These are phyloP conservation scores for Chrysophaeum taylorii DNA, from an alignment of 352 stramenopile genomes.

Conservation along the genomic window DNA sequence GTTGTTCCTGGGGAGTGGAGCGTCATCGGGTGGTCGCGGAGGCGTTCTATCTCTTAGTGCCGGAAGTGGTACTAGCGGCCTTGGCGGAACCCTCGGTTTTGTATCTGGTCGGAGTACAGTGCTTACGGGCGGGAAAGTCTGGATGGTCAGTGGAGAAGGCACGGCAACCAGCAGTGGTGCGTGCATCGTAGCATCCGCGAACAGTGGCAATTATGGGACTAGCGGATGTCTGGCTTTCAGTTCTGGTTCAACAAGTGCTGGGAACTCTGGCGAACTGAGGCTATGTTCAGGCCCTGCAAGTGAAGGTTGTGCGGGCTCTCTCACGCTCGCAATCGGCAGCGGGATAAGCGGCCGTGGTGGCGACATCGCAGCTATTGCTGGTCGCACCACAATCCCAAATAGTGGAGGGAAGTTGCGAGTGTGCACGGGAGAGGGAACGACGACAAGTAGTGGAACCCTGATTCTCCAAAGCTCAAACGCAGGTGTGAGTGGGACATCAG, in stretches of 20 bases:
- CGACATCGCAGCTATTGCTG: constrained; percentile 3
- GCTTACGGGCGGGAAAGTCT: constrained; percentile 4
- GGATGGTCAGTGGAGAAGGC: constrained; percentile 14
- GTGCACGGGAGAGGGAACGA: background rate
- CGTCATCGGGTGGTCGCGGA: constrained; percentile 17
- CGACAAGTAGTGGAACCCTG: background rate
- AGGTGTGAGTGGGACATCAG: background rate
- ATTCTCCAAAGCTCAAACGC: background rate
- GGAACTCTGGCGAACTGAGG: constrained; percentile 31
- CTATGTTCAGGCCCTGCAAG: constrained; percentile 32
- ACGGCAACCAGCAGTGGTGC: constrained; percentile 12
- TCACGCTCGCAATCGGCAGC: constrained; percentile 30
- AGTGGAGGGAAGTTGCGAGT: background rate
- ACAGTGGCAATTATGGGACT: constrained; percentile 37
- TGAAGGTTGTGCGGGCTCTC: constrained; percentile 34
- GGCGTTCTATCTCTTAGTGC: constrained; percentile 24
- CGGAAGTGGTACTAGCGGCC: constrained; percentile 28
- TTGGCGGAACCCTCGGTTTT: constrained; percentile 21
- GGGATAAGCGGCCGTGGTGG: constrained; percentile 18
- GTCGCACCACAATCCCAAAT: background rate
- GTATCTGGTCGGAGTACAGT: background rate
- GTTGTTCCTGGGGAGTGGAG: constrained; percentile 6
- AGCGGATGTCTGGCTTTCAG: constrained; percentile 39
- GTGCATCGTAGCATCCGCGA: constrained; percentile 35
- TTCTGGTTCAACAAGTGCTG: constrained; percentile 37